A percentile compares a stretch with the other conserved stretches of the same genome.
Conservation (phyloP, 768 basidiomycete species). For the Pulveroboletus ravenelii region DNA sequence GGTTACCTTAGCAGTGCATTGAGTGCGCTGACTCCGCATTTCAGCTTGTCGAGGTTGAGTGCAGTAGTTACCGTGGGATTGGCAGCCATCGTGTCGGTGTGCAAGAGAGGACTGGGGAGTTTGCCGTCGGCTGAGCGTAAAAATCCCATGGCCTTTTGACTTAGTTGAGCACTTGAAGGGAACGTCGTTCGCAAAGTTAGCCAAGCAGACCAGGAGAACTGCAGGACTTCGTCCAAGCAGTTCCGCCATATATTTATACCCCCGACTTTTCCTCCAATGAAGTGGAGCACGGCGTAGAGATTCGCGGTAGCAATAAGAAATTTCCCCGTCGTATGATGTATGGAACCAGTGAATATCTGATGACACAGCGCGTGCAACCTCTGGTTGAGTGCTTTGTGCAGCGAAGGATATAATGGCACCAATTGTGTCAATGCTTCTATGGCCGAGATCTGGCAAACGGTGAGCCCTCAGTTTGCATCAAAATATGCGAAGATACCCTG, state of each 20-base stretch:
- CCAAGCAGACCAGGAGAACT: slow-evolving; percentile 63
- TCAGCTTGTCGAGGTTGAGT: slow-evolving; percentile 58
- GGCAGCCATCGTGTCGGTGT: slow-evolving; percentile 22
- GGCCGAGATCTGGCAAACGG: slow-evolving; percentile 38
- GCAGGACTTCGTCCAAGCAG: slow-evolving; percentile 63
- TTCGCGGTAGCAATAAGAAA: slow-evolving; percentile 45
- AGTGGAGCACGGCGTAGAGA: slow-evolving; percentile 60
- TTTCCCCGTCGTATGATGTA: slow-evolving; percentile 38
- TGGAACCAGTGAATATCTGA: slow-evolving; percentile 51
- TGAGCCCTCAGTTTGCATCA: slow-evolving; percentile 2
- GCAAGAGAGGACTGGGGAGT: slow-evolving; percentile 6
- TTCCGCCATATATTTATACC: slow-evolving; percentile 70
- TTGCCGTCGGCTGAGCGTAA: slow-evolving; percentile 9
- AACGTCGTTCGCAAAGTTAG: slow-evolving; percentile 57
- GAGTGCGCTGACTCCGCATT: slow-evolving; percentile 48
- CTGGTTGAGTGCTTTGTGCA: slow-evolving; percentile 52
- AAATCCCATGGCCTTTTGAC: slow-evolving; percentile 2
- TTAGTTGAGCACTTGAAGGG: slow-evolving; percentile 33
- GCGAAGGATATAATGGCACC: slow-evolving; percentile 61
- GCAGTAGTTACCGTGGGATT: slow-evolving; percentile 50
- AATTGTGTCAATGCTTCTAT: slow-evolving; percentile 50
- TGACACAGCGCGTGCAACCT: slow-evolving; percentile 51
- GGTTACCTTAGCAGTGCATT: slow-evolving; percentile 51
- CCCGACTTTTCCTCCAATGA: slow-evolving; percentile 77
- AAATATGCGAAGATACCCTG: slow-evolving; percentile 38